These are phyloP conservation scores for Pisolithus tinctorius DNA, from an alignment of 768 basidiomycete species.

Conservation along the genomic window DNA sequence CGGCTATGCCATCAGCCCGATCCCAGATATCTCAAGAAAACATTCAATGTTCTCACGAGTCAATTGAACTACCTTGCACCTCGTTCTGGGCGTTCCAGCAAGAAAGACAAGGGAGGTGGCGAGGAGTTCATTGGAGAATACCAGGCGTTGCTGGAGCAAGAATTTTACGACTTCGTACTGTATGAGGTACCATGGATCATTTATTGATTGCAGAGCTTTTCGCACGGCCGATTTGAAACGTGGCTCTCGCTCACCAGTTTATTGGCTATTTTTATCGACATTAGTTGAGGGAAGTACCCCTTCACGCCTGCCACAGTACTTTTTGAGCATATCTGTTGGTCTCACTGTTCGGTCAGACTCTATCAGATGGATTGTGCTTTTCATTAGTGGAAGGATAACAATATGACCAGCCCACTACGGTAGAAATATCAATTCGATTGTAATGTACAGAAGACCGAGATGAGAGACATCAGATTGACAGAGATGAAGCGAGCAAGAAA, in stretches of 20 bases:
- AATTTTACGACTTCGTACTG: conserved; percentile 91
- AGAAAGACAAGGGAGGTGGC: conserved; percentile 30
- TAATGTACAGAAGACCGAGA: conserved; percentile 29
- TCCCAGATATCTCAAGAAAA: conserved; percentile 74
- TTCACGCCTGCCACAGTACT: too few relatives aligned
- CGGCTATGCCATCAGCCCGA: conserved; percentile 56
- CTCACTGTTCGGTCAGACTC: not conserved
- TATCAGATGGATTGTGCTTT: conserved; percentile 28
- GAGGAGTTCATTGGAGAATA: conserved; percentile 88
- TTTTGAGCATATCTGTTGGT: not conserved
- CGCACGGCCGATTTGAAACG: not conserved
- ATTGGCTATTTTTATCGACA: not conserved
- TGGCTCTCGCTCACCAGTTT: too few relatives aligned
- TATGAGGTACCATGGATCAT: conserved; percentile 92
- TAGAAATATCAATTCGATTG: conserved; percentile 42
- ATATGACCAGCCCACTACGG: conserved; percentile 52
- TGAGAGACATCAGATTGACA: conserved; percentile 15
- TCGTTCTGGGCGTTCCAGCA: conserved; percentile 48
- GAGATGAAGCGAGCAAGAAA: conserved; percentile 20
- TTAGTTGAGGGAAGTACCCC: too few relatives aligned
- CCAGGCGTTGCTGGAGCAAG: conserved; percentile 88
- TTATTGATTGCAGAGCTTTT: conserved; percentile 32
- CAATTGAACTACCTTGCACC: conserved; percentile 80
- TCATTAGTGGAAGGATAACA: conserved; percentile 57
- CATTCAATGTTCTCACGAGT: conserved; percentile 59